Conservation (phyloP, 2,329 filamentous ascomycete species). For the Phialophora expanda region DNA sequence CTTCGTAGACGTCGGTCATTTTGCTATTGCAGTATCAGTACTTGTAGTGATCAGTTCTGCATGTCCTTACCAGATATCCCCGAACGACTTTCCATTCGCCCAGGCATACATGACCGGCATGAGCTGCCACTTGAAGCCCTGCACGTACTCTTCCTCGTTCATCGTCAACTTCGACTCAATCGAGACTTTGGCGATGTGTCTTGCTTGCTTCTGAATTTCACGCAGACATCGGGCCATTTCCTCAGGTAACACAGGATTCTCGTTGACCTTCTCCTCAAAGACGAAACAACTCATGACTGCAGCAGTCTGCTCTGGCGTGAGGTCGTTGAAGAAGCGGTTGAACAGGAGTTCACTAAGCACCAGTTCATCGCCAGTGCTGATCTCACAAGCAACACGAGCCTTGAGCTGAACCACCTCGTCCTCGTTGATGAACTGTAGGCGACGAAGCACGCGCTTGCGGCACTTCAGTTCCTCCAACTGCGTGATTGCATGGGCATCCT, state of each 20-base stretch:
- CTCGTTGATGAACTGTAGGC: slow-evolving; percentile 94
- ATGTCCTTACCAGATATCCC: slow-evolving; percentile 84
- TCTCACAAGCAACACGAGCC: slow-evolving; percentile 95
- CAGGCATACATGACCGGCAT: slow-evolving; percentile 96
- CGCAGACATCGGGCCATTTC: slow-evolving; percentile 84
- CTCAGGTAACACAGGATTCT: slow-evolving; percentile 73
- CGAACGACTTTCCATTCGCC: slow-evolving; percentile 88
- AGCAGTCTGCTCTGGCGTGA: slow-evolving; percentile 85
- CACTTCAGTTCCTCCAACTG: slow-evolving; percentile 96
- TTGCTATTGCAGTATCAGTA: slow-evolving; percentile 63
- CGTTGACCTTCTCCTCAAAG: slow-evolving; percentile 92
- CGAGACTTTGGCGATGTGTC: slow-evolving; percentile 88
- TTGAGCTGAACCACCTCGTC: slow-evolving; percentile 95
- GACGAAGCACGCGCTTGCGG: slow-evolving; percentile 90
- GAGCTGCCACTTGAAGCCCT: slow-evolving; percentile 88
- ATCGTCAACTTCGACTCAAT: slow-evolving; percentile 90
- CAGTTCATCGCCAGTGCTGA: slow-evolving; percentile 93
- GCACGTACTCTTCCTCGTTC: slow-evolving; percentile 93
- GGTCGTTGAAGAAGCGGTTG: slow-evolving; percentile 96
- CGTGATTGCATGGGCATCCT: slow-evolving; percentile 81
- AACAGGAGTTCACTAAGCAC: slow-evolving; percentile 92
- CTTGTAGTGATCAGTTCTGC: slow-evolving; percentile 12
- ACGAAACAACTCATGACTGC: slow-evolving; percentile 91
- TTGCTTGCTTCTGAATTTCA: slow-evolving; percentile 85
- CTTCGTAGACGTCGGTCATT: slow-evolving; percentile 99